These are phyloP conservation scores for Chloris gayana DNA, from an alignment of 176 grass and related monocot species.

Conservation along the genomic window DNA sequence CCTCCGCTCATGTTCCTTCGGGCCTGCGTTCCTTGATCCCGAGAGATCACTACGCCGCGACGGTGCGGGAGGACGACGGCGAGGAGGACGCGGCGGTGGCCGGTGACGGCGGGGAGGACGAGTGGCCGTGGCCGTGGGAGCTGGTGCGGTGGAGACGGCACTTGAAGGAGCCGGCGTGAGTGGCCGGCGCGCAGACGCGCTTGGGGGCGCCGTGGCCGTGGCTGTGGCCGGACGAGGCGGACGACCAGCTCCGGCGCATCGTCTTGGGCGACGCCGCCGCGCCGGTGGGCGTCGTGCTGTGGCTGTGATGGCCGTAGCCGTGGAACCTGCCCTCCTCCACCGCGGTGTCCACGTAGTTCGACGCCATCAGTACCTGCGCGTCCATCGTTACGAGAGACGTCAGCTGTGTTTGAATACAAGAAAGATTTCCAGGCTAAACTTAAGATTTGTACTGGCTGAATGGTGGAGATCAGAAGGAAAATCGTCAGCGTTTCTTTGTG, in stretches of 20 bases:
- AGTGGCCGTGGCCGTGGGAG: constrained; percentile 46
- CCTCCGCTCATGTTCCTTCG: background rate
- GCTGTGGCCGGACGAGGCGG: constrained; percentile 24
- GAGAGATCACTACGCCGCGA: constrained; percentile 55
- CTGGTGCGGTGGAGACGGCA: constrained; percentile 79
- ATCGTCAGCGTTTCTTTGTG: background rate
- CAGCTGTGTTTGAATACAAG: background rate
- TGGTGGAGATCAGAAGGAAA: background rate
- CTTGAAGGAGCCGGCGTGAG: constrained; percentile 83
- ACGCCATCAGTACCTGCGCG: constrained; percentile 57
- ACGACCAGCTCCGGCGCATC: constrained; percentile 43
- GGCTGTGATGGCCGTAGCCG: constrained; percentile 17
- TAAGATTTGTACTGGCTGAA: background rate
- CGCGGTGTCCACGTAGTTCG: constrained; percentile 63
- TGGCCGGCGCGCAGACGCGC: constrained; percentile 93
- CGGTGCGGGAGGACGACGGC: constrained; percentile 43
- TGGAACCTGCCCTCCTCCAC: constrained; percentile 54
- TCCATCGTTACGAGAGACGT: background rate
- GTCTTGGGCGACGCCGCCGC: constrained; percentile 50
- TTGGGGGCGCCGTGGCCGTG: constrained; percentile 49
- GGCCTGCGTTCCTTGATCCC: background rate
- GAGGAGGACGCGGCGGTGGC: constrained; percentile 15
- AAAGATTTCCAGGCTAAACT: background rate
- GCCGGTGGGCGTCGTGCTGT: constrained; percentile 52
- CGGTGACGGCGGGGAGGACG: constrained; percentile 30